Percentiles rank a stretch among this genome's conserved stretches.
Conservation (phyloP, 176 grass and related monocot species). For the Chloris gayana region DNA sequence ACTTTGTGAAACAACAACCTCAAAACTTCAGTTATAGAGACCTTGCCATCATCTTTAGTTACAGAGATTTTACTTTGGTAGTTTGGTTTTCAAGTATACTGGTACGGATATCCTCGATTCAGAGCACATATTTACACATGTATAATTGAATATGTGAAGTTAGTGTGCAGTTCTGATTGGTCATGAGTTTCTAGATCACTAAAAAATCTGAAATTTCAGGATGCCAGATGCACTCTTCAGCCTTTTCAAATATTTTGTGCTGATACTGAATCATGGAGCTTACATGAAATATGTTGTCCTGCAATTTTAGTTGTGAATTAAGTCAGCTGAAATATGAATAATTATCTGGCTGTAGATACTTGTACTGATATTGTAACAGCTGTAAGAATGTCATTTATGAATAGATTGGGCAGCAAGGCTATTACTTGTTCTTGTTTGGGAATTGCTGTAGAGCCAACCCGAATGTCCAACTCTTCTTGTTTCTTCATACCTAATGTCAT, state of each 20-base stretch:
- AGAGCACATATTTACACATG: not conserved
- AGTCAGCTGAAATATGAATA: not conserved
- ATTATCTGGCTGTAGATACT: not conserved
- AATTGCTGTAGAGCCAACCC: too few relatives aligned
- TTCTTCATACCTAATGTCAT: not conserved
- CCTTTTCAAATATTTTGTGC: not conserved
- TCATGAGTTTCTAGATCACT: conserved; percentile 22
- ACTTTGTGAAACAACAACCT: not conserved
- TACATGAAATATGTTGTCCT: not conserved
- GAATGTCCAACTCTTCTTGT: too few relatives aligned
- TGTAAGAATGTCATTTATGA: not conserved
- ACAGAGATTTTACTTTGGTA: not conserved
- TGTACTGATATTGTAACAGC: not conserved
- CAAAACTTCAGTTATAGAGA: not conserved
- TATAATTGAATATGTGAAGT: conserved; percentile 1
- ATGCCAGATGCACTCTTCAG: not conserved
- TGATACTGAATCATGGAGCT: not conserved
- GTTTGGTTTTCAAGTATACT: not conserved
- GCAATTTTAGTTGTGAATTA: not conserved
- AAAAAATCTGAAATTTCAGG: not conserved
- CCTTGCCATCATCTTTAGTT: not conserved
- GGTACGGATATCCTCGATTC: not conserved
- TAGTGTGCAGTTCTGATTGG: not conserved
- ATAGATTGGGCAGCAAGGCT: not conserved
- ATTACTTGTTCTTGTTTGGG: not conserved